Conservation (phyloP, 805 yeast genomes). For the Candida odintsovae region DNA sequence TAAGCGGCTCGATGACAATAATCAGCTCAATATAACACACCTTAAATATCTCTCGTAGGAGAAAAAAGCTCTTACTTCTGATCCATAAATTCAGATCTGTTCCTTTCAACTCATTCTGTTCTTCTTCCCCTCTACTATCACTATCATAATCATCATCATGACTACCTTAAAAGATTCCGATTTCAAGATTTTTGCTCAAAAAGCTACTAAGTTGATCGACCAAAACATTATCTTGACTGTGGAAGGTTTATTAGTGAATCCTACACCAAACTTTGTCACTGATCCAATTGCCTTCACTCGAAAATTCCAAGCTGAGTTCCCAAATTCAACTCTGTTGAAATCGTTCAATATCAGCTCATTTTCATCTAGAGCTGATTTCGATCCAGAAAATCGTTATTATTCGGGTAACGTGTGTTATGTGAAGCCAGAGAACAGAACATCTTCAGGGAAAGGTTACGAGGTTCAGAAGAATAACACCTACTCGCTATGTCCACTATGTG, state of each 20-base stretch:
- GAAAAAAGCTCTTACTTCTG: neutral
- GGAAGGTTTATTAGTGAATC: neutral
- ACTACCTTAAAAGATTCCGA: neutral
- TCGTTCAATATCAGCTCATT: neutral
- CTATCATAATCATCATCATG: neutral
- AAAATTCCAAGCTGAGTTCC: neutral
- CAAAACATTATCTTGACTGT: neutral
- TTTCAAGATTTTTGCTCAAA: neutral
- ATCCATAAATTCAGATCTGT: neutral
- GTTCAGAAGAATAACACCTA: constrained; percentile 11
- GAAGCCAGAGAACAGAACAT: constrained; percentile 5
- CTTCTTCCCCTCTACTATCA: neutral
- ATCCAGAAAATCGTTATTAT: constrained; percentile 2
- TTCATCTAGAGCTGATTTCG: constrained; percentile 9
- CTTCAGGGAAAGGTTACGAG: constrained; percentile 2
- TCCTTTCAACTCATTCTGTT: too few species aligned
- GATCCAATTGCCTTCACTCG: neutral
- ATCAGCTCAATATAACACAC: too few species aligned
- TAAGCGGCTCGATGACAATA: neutral
- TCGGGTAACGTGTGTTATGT: constrained; percentile 9
- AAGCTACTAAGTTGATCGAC: neutral
- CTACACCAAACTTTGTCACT: neutral
- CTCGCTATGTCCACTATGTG: constrained; percentile 13
- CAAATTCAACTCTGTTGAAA: constrained; percentile 3
- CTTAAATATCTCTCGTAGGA: too few species aligned